Percentiles rank a stretch among this genome's conserved stretches.
These are phyloP conservation scores for Termitomyces sp. DNA, from an alignment of 768 basidiomycete species.

Conservation along the genomic window DNA sequence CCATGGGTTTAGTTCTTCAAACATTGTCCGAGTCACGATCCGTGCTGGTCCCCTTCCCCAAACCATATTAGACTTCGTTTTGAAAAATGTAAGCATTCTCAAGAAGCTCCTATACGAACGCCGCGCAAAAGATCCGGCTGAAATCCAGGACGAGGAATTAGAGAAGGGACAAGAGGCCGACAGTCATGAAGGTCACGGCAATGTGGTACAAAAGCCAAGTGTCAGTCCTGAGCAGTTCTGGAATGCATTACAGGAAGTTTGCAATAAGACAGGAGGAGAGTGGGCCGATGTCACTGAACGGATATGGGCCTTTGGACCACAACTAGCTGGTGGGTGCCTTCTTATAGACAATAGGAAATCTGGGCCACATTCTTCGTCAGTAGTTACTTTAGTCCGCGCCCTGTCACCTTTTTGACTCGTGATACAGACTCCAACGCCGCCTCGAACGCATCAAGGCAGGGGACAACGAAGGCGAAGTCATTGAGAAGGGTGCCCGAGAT, in stretches of 20 bases:
- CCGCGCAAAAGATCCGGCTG: constrained; percentile 21
- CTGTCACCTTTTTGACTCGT: constrained; percentile 5
- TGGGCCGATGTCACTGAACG: constrained; percentile 69
- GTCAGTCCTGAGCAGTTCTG: constrained; percentile 79
- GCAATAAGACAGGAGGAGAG: constrained; percentile 71
- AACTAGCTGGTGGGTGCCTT: constrained; percentile 78
- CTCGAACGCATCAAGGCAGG: constrained; percentile 34
- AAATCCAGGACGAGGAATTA: constrained; percentile 26
- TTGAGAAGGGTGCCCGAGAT: constrained; percentile 35
- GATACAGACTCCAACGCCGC: constrained; percentile 44
- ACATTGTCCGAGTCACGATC: constrained; percentile 75
- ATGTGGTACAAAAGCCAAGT: constrained; percentile 54
- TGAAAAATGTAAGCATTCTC: constrained; percentile 61
- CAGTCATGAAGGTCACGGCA: constrained; percentile 51
- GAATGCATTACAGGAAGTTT: constrained; percentile 57
- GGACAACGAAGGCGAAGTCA: constrained; percentile 20
- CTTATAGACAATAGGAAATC: constrained; percentile 67
- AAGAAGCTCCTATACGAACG: constrained; percentile 52
- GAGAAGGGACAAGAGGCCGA: constrained; percentile 37
- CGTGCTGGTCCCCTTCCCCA: constrained; percentile 77
- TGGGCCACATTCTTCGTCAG: constrained; percentile 48
- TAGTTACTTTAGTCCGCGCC: constrained; percentile 9
- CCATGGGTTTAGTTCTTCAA: constrained; percentile 57
- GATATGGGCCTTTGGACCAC: constrained; percentile 92
- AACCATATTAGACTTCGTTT: constrained; percentile 68